phyloP scores from a whole-genome alignment of 257 asterid species.

The Forsythia viridissima region DNA sequence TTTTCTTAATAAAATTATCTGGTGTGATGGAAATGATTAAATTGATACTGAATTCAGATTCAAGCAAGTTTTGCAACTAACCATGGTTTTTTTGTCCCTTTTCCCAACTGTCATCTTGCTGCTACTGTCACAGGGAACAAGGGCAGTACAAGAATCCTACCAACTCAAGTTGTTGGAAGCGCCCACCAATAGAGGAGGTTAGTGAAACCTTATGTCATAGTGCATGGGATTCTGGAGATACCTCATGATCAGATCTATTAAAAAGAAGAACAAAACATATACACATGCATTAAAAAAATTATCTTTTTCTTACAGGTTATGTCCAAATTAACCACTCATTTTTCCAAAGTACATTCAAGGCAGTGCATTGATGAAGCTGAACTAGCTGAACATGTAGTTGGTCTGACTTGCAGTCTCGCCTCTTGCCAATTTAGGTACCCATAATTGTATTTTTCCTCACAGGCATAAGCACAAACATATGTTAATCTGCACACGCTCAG shows the following conservation, averaged over 20 bases:
- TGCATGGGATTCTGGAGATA: conserved; percentile 13
- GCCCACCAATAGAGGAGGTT: conserved; percentile 94
- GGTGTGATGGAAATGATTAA: neutral
- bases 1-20: neutral
- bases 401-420: conserved; percentile 89
- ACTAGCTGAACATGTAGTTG: conserved; percentile 92
- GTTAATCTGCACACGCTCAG: neutral
- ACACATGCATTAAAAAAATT: neutral
- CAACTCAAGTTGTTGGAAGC: conserved; percentile 62
- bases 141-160: conserved; percentile 76
- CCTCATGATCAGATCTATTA: conserved; percentile 6
- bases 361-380: conserved; percentile 92
- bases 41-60: neutral
- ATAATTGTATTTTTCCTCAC: conserved; percentile 6
- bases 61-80: neutral
- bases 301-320: conserved; percentile 48
- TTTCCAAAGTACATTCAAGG: conserved; percentile 71
- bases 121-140: conserved; percentile 67
- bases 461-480: neutral
- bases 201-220: conserved; percentile 29
- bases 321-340: conserved; percentile 69
- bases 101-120: conserved; percentile 2
- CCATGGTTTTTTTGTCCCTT: neutral
- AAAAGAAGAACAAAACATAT: conserved; percentile 14
- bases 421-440: conserved; percentile 83